Conservation (phyloP, 441 rosid species). For the Gossypium laxum region DNA sequence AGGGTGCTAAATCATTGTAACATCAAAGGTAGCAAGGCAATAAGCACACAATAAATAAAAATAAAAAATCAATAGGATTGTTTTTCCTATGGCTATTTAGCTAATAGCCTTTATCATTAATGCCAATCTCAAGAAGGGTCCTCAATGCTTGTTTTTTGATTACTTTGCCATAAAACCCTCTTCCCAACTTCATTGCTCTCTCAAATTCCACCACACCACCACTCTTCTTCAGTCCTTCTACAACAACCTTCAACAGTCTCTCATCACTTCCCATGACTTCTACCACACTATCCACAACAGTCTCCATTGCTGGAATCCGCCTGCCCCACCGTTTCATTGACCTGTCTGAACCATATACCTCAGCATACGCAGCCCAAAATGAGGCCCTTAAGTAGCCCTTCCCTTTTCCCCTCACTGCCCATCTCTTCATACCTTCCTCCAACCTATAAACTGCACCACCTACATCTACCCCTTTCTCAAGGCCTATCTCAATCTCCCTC, state of each 20-base stretch:
- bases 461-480: slow-evolving; percentile 52
- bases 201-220: slow-evolving; percentile 34
- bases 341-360: slow-evolving; percentile 49
- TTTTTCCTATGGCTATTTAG: slow-evolving; percentile 5
- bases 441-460: slow-evolving; percentile 42
- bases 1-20: not conserved
- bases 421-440: slow-evolving; percentile 66
- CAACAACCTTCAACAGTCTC: slow-evolving; percentile 41
- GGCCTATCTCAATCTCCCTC: slow-evolving; percentile 41
- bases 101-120: slow-evolving; percentile 17
- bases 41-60: not conserved
- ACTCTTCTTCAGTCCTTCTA: slow-evolving; percentile 33
- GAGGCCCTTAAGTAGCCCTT: slow-evolving; percentile 75
- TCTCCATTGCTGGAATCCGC: slow-evolving; percentile 46
- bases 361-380: slow-evolving; percentile 51
- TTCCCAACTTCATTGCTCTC: slow-evolving; percentile 40
- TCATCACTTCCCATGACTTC: slow-evolving; percentile 67
- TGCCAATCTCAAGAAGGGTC: slow-evolving; percentile 36
- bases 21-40: not conserved
- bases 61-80: slow-evolving; percentile 1
- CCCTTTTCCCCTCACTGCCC: slow-evolving; percentile 61
- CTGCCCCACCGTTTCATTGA: slow-evolving; percentile 54
- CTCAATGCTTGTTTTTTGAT: slow-evolving; percentile 61
- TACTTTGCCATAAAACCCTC: slow-evolving; percentile 60
- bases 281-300: slow-evolving; percentile 48